Evolutionary conservation across 2,329 filamentous ascomycete genomes (phyloP).

Genomic region (Botryosphaeria dothidea): DNA sequence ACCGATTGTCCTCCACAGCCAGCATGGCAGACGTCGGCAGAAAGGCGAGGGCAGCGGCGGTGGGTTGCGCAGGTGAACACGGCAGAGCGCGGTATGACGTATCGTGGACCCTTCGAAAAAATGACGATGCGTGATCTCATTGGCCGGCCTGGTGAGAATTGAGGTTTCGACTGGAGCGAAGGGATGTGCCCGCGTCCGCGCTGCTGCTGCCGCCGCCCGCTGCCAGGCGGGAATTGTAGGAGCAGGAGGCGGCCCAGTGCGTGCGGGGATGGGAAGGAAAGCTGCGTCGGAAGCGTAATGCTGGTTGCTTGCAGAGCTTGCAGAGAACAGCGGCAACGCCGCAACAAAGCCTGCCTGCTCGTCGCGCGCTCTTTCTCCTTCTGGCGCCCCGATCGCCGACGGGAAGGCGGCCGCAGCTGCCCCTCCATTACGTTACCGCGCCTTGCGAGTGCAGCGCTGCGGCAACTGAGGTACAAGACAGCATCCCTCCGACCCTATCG

Average conservation of each 20-base stretch:
- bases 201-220: background rate
- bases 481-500: background rate
- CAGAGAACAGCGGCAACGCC: background rate
- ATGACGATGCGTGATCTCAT: background rate
- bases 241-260: background rate
- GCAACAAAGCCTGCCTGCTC: conserved; percentile 6
- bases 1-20: background rate
- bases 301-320: background rate
- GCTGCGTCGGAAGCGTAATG: background rate
- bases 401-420: conserved; percentile 8
- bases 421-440: conserved; percentile 18
- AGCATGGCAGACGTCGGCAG: background rate
- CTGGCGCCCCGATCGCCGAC: conserved; percentile 1
- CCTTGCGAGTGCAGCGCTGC: background rate
- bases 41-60: background rate
- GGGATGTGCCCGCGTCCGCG: background rate
- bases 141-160: background rate
- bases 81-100: conserved; percentile 3
- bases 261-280: background rate
- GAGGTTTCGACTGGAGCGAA: background rate
- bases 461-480: conserved; percentile 4
- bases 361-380: conserved; percentile 2
- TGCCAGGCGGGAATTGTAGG: background rate
- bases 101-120: conserved; percentile 10
- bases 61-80: background rate